These are phyloP conservation scores for Tuber magnatum DNA, from an alignment of 495 filamentous ascomycete species.

Conservation along the genomic window DNA sequence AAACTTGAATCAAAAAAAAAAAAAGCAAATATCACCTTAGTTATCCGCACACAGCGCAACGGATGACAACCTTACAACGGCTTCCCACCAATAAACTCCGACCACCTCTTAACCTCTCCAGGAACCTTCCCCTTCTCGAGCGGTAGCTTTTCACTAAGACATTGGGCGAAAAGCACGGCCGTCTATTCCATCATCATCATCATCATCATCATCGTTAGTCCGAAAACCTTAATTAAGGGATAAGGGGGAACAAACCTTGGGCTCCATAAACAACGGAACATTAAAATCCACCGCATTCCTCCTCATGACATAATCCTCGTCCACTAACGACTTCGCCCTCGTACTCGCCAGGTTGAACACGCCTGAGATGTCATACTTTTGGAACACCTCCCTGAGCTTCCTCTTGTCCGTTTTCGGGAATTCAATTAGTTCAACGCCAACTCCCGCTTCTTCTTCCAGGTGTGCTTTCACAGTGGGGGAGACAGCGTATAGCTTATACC, in stretches of 20 bases:
- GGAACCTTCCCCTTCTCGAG: constrained; percentile 69
- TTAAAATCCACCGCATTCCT: constrained; percentile 97
- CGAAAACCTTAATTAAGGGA: background rate
- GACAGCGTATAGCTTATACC: constrained; percentile 88
- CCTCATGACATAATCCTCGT: constrained; percentile 97
- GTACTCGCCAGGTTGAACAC: constrained; percentile 89
- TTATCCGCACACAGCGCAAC: background rate
- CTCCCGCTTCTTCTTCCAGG: constrained; percentile 60
- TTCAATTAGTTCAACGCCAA: constrained; percentile 81
- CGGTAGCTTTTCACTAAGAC: constrained; percentile 92
- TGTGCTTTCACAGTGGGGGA: constrained; percentile 71
- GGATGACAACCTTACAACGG: constrained; percentile 58
- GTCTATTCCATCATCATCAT: constrained; percentile 53
- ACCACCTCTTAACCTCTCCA: constrained; percentile 85
- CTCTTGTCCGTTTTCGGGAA: constrained; percentile 97
- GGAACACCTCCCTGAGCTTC: constrained; percentile 86
- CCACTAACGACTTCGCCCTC: constrained; percentile 72
- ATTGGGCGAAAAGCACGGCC: constrained; percentile 86
- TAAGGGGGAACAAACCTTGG: constrained; percentile 62
- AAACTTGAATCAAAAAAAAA: constrained; percentile 7
- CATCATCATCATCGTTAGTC: constrained; percentile 10
- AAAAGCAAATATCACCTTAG: constrained; percentile 14
- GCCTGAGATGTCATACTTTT: constrained; percentile 92
- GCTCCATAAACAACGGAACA: constrained; percentile 97
- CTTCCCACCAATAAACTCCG: constrained; percentile 86